Evolutionary conservation across 345 rosid species (phyloP), one percentile per base, ranked within the genome.

Genomic region (Citrus hindsii): DNA sequence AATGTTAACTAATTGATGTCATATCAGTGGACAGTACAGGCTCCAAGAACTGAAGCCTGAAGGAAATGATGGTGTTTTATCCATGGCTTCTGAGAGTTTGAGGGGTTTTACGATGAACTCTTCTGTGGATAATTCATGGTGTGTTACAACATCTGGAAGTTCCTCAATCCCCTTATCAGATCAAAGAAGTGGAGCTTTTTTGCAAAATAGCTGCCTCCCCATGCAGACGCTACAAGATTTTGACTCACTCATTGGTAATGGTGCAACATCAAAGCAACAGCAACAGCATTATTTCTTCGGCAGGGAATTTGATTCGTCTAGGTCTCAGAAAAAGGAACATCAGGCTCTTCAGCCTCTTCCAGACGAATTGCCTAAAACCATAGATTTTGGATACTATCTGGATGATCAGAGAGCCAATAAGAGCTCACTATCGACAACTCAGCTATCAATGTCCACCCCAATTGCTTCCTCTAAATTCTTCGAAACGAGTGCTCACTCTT

Each of bases 371-470:
- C 84, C 82, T 7, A 82, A 82, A 69, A 69, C 76, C 73, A 78
- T 67, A 68, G 73, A 75, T 62, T 62, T 78, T 8, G 75, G 78
- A 38, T 74, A 74, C 62, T 63, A 55, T 70, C 71, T 74, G 22
- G 35, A 61, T 28, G 81, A 55, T 67, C 76, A 68, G n/a, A 73
- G 69, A 24, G 69, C 76, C 21, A 58, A 74, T 25, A 68, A 68
- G 72, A 70, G 48, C 55, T 53, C 71, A 22, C 55, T 22, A 6
- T 82, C 73, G 53, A 40, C 79, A 62, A 75, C 80, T 38, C 84
- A 82, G 73, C 75, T 78, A 40, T 82, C 84, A 6, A 82, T 82
- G 79, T 71, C 76, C 56, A 68, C 62, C n/a, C 81, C 84, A 35
- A 51, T 77, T 70, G 78, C 75, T 77, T 56, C 81, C 33, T 28